Evolutionary conservation across 2,329 filamentous ascomycete genomes (phyloP).

Genomic region (Neoscytalidium dimidiatum): DNA sequence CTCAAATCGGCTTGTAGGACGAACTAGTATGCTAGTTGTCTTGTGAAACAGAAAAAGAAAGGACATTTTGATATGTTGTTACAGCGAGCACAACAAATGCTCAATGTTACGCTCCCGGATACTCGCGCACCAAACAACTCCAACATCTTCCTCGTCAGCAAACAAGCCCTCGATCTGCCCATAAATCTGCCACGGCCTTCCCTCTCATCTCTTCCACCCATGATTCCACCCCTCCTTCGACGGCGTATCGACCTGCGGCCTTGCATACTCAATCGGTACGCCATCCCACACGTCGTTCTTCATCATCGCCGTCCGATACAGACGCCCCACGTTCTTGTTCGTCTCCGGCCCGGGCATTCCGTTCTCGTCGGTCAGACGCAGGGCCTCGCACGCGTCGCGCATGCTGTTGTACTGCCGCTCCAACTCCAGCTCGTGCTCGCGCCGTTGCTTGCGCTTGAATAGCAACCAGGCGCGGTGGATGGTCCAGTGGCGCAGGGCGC

Average conservation of each 20-base stretch:
- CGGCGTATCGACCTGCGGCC: slow-evolving; percentile 82
- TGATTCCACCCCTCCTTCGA: slow-evolving; percentile 84
- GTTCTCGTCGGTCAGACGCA: slow-evolving; percentile 56
- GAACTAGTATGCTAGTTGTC: too few species aligned
- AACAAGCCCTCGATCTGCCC: too few species aligned
- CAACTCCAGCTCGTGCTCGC: slow-evolving; percentile 67
- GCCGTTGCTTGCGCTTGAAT: slow-evolving; percentile 69
- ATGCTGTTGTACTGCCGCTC: slow-evolving; percentile 81
- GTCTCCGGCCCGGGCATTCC: slow-evolving; percentile 47
- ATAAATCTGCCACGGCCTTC: too few species aligned
- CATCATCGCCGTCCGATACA: slow-evolving; percentile 87
- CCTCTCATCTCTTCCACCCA: slow-evolving; percentile 70
- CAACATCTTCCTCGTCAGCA: too few species aligned
- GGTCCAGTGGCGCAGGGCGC: slow-evolving; percentile 94
- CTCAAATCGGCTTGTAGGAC: too few species aligned
- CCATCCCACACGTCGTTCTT: slow-evolving; percentile 80
- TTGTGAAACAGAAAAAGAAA: too few species aligned
- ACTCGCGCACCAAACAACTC: too few species aligned
- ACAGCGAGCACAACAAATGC: background rate
- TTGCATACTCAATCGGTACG: slow-evolving; percentile 89
- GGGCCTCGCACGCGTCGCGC: slow-evolving; percentile 80
- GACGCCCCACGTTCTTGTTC: slow-evolving; percentile 62
- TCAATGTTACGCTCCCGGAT: too few species aligned
- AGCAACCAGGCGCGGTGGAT: slow-evolving; percentile 96
- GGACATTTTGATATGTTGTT: background rate